These are phyloP conservation scores for Cucumis variabilis DNA, from an alignment of 331 rosid species.

Conservation along the genomic window DNA sequence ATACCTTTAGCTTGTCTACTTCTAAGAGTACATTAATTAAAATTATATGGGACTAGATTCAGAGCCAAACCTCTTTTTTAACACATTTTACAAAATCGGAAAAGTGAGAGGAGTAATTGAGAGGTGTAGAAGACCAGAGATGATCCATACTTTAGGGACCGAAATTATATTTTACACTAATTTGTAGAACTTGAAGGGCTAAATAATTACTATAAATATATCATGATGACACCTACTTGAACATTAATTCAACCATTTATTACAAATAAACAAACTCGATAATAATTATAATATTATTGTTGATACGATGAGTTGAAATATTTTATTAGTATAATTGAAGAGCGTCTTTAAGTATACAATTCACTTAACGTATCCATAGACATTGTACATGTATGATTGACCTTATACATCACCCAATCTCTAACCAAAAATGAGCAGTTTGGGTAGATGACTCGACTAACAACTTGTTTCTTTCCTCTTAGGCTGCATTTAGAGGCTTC, in stretches of 20 bases:
- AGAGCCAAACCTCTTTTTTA: no score
- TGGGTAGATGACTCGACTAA: slow-evolving; percentile 20
- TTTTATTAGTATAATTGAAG: background rate
- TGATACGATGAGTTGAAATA: background rate
- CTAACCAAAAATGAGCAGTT: background rate
- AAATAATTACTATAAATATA: no score
- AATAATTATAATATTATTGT: no score
- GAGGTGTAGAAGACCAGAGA: no score
- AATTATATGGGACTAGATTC: no score
- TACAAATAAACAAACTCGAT: background rate
- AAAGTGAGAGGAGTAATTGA: no score
- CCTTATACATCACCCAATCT: background rate
- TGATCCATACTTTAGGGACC: no score
- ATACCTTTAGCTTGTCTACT: no score
- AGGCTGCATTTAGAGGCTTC: slow-evolving; percentile 89
- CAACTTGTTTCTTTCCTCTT: slow-evolving; percentile 42
- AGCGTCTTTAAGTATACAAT: background rate
- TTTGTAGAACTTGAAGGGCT: background rate
- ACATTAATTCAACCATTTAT: background rate
- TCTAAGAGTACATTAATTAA: no score
- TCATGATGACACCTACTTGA: no score
- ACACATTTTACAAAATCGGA: no score
- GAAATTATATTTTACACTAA: no score
- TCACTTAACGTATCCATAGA: background rate
- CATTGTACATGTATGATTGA: background rate